Evolutionary conservation across 495 filamentous ascomycete genomes (phyloP), one percentile per base, ranked within the genome.

Genomic region (Hyphodiscus hymeniophilus): DNA sequence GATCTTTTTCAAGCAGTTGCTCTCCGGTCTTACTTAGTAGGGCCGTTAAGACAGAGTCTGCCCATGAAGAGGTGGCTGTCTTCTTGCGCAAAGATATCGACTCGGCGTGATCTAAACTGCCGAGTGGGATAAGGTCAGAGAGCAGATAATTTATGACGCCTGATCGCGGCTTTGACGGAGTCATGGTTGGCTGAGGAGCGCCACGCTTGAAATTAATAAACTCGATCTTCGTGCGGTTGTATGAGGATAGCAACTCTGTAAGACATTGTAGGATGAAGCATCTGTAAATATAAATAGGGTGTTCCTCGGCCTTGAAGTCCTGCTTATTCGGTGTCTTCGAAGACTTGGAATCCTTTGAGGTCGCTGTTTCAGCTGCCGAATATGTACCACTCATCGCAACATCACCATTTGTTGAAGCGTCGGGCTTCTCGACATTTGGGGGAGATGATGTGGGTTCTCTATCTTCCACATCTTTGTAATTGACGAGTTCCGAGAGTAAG

Each of bases 201-300:
- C 85, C 82, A 50, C 92, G 81, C 42, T 91, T 95, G 70, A 95
- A 97, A 60, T 96, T 96, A 64, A 99, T 95, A 61, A 99, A 99
- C 58, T 99, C 94, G 17, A 97, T 75, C 71, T 99, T 99, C 32
- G 88, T 83, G 22, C 89, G 83, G 50, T 88, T 95, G 68, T 95
- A 97, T 57, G 82, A 91, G 33, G 83, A 82, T n/a, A 99, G 72
- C 15, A 99, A 75, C 62, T 99, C 92, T 0, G 89, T 84, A 26
- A 99, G 71, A 58, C 91, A 95, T 60, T 95, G 87, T 33, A 99
- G 73, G 46, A 99, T 72, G 70, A 97, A 95, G 69, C 88, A 95
- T 17, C 94, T 80, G 58, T 97, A 99, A 48, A 95, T 83, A 64
- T 92, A 96, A 50, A 94, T 96, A 0, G 89, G 86, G 62, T 99